Evolutionary conservation across 2,329 filamentous ascomycete genomes (phyloP), one percentile per base, ranked within the genome.

Genomic region (Colletotrichum theobromicola): DNA sequence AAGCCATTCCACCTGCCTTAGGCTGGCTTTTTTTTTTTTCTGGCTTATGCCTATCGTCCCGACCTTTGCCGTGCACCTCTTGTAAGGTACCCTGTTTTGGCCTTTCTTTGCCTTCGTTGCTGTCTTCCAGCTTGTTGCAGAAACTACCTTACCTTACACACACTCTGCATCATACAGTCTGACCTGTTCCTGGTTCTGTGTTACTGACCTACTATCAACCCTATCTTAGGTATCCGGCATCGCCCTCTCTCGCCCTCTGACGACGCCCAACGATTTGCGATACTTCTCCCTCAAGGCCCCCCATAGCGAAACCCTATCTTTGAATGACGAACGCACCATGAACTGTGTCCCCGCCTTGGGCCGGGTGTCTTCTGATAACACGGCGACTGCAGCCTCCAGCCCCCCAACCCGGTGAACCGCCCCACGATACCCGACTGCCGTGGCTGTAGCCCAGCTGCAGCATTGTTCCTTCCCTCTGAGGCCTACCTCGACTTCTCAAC

Each of bases 281-380:
- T 34, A 6, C 53, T 46, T 65, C 58, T 65, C 35, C n/a, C 18
- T 42, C 34, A 42, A 26, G 21, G 18, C 4, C 55, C 32, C 32
- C 34, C 10, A 18, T 58, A 72, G 55, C 55, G 55, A 72, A 72
- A 57, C 32, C 57, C 57, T 60, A 50, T 42, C 61, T n/a, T 63
- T 70, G 71, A 65, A 76, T 76, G 74, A 77, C 74, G 42, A 76
- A 55, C 71, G 62, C 74, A 77, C 68, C 78, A 84, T 84, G 83
- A 82, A 70, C 79, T 78, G 77, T 78, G 77, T 80, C 81, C 81
- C 81, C 81, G 80, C 81, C 80, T 79, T 76, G 80, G 79, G 78
- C 81, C 78, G 79, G 78, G 81, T 83, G 81, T 80, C 81, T 80
- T 79, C 78, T 80, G 79, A 82, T 82, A 80, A 78, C 78, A 79